phyloP scores from a whole-genome alignment of 805 yeast species.

The Yarrowia sp. region DNA sequence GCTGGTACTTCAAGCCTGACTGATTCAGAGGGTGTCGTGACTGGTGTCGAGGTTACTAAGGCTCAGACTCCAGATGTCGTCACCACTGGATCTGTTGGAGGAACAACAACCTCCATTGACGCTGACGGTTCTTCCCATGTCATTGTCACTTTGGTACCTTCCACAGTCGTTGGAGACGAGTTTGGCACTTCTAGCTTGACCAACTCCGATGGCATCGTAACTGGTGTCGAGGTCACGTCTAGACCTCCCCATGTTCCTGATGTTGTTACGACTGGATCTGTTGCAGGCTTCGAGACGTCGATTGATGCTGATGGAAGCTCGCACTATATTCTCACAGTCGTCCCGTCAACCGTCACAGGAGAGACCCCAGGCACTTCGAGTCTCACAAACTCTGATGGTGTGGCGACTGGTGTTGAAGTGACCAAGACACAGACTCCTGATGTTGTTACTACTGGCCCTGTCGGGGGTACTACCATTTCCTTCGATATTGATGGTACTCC shows the following conservation, averaged over 20 bases:
- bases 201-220: too few species aligned
- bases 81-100: not conserved
- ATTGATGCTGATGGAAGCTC: not conserved
- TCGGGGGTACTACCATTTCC: not conserved
- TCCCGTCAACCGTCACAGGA: not conserved
- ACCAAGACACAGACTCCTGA: too few species aligned
- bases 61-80: not conserved
- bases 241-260: too few species aligned
- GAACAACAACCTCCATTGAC: not conserved
- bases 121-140: not conserved
- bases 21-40: too few species aligned
- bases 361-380: not conserved
- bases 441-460: too few species aligned
- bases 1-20: too few species aligned
- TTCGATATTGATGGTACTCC: not conserved
- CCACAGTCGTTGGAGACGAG: not conserved
- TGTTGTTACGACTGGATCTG: not conserved
- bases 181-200: too few species aligned
- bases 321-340: not conserved
- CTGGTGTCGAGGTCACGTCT: too few species aligned
- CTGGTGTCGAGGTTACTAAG: too few species aligned
- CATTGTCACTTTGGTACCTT: not conserved
- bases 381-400: not conserved
- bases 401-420: not conserved
- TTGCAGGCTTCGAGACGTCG: not conserved